Evolutionary conservation across 2,329 filamentous ascomycete genomes (phyloP).

Genomic region (Aspergillus alliaceus): DNA sequence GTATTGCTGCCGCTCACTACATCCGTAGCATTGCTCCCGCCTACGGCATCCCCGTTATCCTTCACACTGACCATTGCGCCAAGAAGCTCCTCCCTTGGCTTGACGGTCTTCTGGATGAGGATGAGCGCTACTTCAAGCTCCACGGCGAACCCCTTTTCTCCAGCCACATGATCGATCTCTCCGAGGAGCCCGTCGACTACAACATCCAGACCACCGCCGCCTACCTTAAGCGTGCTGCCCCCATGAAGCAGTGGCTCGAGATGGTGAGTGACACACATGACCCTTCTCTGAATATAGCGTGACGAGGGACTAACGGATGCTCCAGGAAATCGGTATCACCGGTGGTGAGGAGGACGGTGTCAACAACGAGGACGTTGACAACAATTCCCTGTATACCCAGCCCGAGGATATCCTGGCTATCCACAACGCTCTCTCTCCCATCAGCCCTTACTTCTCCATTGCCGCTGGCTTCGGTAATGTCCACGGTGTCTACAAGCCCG

Average conservation of each 20-base stretch:
- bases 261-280: slow-evolving; percentile 63
- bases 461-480: slow-evolving; percentile 98
- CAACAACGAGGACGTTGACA: slow-evolving; percentile 97
- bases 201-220: slow-evolving; percentile 90
- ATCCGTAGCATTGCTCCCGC: slow-evolving; percentile 82
- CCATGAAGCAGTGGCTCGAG: slow-evolving; percentile 99
- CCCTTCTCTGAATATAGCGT: not conserved
- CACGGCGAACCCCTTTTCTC: slow-evolving; percentile 91
- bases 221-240: slow-evolving; percentile 90
- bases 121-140: slow-evolving; percentile 93
- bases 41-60: slow-evolving; percentile 87
- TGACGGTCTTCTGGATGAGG: slow-evolving; percentile 90
- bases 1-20: slow-evolving; percentile 88
- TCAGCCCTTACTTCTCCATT: slow-evolving; percentile 96
- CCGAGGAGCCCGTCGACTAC: slow-evolving; percentile 83
- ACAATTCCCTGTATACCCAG: slow-evolving; percentile 96
- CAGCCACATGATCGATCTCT: slow-evolving; percentile 98
- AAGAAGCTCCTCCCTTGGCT: slow-evolving; percentile 99
- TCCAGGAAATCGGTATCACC: slow-evolving; percentile 81
- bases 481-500: slow-evolving; percentile 98
- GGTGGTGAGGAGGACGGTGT: slow-evolving; percentile 97
- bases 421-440: slow-evolving; percentile 78
- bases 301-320: slow-evolving; percentile 3
- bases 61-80: slow-evolving; percentile 98
- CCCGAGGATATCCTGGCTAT: slow-evolving; percentile 94